Percentiles rank a stretch among this genome's conserved stretches.
These are phyloP conservation scores for Cryptococcus sp. DNA, from an alignment of 1,284 basidiomycete species.

Conservation along the genomic window DNA sequence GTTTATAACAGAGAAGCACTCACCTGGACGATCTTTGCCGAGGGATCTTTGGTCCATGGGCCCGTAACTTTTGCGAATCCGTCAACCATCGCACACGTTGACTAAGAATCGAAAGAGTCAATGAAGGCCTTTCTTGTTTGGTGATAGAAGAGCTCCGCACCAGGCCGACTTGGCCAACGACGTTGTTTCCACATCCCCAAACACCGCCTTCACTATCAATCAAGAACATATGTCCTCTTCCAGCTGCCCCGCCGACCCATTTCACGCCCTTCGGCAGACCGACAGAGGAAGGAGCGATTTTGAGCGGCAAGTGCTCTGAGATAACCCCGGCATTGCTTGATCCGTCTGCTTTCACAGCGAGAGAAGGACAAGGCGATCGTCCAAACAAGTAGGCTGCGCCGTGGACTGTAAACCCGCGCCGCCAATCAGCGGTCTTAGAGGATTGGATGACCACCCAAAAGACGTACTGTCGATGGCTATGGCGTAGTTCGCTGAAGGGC, in stretches of 20 bases:
- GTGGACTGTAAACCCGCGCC: conserved; percentile 51
- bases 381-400: conserved; percentile 87
- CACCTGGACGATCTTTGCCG: conserved; percentile 40
- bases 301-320: conserved; percentile 70
- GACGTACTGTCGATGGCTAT: conserved; percentile 64
- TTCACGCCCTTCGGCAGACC: conserved; percentile 64
- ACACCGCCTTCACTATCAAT: conserved; percentile 77
- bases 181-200: conserved; percentile 83
- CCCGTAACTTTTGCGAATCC: conserved; percentile 36
- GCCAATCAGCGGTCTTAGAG: not conserved
- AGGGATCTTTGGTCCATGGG: conserved; percentile 39
- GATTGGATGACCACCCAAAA: too few relatives aligned
- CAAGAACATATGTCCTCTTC: conserved; percentile 77
- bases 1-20: not conserved
- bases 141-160: conserved; percentile 23
- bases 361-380: conserved; percentile 67
- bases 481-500: conserved; percentile 65
- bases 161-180: conserved; percentile 66
- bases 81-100: conserved; percentile 20
- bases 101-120: not conserved
- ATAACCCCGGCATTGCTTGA: conserved; percentile 52
- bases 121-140: not conserved
- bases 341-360: conserved; percentile 52
- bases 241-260: conserved; percentile 80
- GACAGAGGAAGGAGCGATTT: conserved; percentile 63